Evolutionary conservation across 768 basidiomycete genomes (phyloP), one percentile per base, ranked within the genome.

Genomic region (Kwoniella sp.): DNA sequence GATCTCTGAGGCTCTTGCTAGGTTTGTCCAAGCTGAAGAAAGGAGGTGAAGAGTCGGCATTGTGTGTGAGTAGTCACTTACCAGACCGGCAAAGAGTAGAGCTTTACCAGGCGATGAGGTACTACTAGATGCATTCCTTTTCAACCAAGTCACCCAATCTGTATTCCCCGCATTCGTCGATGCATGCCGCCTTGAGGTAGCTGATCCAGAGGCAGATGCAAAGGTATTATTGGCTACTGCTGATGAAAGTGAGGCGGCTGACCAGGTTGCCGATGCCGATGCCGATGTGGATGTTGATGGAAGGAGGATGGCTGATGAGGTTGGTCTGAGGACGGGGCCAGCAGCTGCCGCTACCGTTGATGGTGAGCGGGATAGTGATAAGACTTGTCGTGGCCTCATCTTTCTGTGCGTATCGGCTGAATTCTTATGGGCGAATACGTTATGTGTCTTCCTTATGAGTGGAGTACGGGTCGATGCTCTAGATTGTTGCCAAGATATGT

Each of bases 11-110:
- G 46, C 19, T 47, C 8, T 17, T 22, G 5, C 46, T n/a, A n/a
- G n/a, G n/a, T n/a, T n/a, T n/a, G n/a, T n/a, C n/a, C n/a, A n/a
- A n/a, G n/a, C n/a, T n/a, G n/a, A n/a, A n/a, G n/a, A n/a, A n/a
- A n/a, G n/a, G n/a, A n/a, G n/a, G n/a, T n/a, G n/a, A n/a, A n/a
- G n/a, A n/a, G n/a, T n/a, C n/a, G n/a, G n/a, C n/a, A n/a, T n/a
- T n/a, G n/a, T n/a, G n/a, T n/a, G n/a, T 12, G 13, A 19, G 13
- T 3, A 2, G 36, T 21, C 6, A 70, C 77, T 53, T 40, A 79
- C 77, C 25, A 79, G 60, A 62, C 77, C 77, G 55, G 75, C 75
- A 44, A 79, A 76, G 15, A 79, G 58, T 25, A 79, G 64, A 9
- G 75, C 76, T 51, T 68, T 71, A 15, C 68, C 21, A 49, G 37